phyloP scores from a whole-genome alignment of 2,329 filamentous ascomycete species.

The Orbilia blumenaviensis region DNA sequence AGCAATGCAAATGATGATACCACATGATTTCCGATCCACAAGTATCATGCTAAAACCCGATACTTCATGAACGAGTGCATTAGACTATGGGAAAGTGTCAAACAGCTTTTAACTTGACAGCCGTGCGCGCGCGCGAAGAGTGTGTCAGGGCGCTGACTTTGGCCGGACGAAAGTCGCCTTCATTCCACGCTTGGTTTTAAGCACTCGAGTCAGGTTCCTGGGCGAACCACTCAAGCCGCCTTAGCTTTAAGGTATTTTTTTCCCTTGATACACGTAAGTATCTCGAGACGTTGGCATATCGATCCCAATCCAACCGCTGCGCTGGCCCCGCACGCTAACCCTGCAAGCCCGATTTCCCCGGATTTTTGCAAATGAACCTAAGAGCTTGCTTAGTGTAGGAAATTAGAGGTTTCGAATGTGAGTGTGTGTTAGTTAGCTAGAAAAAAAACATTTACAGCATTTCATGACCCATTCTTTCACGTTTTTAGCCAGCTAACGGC shows the following conservation, averaged over 20 bases:
- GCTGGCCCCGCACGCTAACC: conserved; percentile 40
- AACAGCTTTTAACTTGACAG: too few species aligned
- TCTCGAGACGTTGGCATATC: conserved; percentile 1
- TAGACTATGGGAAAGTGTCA: not conserved
- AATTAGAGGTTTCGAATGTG: not conserved
- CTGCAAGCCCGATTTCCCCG: conserved; percentile 50
- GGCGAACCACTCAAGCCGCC: not conserved
- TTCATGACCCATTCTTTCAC: conserved; percentile 15
- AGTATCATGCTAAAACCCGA: not conserved
- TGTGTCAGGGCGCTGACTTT: not conserved
- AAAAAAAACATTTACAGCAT: conserved; percentile 17
- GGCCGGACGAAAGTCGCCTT: not conserved
- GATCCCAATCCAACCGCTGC: conserved; percentile 13
- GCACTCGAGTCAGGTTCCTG: not conserved
- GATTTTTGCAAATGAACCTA: conserved; percentile 18
- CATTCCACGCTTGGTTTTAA: conserved; percentile 1
- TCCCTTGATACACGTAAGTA: not conserved
- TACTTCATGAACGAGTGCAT: conserved; percentile 17
- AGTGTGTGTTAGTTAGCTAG: not conserved
- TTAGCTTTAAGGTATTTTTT: not conserved
- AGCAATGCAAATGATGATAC: conserved; percentile 22
- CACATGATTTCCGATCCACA: conserved; percentile 31
- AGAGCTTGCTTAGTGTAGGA: not conserved
- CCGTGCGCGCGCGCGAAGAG: not conserved
- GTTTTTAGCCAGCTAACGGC: not conserved